Percentiles rank a stretch among this genome's conserved stretches.
Conservation (phyloP, 202 grass and related monocot species). For the Eragrostis tef region DNA sequence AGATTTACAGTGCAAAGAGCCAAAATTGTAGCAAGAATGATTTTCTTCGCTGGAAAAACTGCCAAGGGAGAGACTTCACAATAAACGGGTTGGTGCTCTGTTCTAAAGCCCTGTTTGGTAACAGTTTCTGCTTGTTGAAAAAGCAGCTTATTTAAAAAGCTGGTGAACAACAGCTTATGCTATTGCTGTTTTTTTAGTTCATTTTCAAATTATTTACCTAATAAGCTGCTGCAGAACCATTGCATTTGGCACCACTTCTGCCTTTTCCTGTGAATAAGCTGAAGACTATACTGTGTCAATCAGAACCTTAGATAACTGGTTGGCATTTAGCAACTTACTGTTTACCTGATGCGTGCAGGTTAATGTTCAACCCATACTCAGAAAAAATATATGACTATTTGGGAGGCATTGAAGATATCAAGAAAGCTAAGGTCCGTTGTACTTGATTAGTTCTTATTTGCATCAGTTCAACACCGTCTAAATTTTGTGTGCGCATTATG, state of each 20-base stretch:
- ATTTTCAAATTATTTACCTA: neutral
- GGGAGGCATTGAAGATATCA: conserved; percentile 88
- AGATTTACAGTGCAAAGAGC: conserved; percentile 43
- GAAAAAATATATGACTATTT: conserved; percentile 92
- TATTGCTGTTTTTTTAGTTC: neutral
- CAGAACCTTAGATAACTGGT: neutral
- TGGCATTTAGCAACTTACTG: conserved; percentile 25
- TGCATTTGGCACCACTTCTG: neutral
- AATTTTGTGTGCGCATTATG: conserved; percentile 19
- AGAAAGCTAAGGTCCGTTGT: conserved; percentile 70
- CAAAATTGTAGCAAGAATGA: conserved; percentile 76
- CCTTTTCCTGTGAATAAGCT: neutral
- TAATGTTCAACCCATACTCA: conserved; percentile 97
- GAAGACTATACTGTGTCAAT: neutral
- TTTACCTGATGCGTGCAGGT: conserved; percentile 55
- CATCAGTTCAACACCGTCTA: conserved; percentile 22
- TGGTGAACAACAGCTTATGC: neutral
- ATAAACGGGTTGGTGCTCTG: conserved; percentile 73
- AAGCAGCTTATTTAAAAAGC: neutral
- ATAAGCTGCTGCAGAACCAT: neutral
- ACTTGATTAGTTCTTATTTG: conserved; percentile 45
- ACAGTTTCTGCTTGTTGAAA: neutral
- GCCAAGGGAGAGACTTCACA: conserved; percentile 84
- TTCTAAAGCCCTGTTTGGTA: neutral
- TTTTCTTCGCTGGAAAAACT: conserved; percentile 89